Base-by-base conservation (phyloP, 1,139 yeast genomes). In the Candida sp. region DNA sequence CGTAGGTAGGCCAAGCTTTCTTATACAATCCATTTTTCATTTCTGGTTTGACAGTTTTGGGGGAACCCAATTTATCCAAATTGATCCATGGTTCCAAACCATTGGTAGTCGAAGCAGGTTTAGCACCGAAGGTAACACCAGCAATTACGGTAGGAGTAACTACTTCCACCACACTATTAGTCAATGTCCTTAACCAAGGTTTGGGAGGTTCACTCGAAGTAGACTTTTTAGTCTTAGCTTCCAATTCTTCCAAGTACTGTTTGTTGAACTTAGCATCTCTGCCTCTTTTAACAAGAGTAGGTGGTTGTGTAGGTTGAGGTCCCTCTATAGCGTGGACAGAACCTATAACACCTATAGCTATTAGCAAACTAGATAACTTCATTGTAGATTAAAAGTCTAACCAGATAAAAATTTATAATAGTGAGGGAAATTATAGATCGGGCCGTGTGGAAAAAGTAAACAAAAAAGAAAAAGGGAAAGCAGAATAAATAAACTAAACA, bases 31-130 rank as follows among this genome's bases (percentile, higher is more conserved):
- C 96, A 49, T 83, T 81, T 56, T 87, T 87, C 54, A 81, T 55
- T 52, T 86, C 75, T 1, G 97, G 97, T 39, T 65, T 71, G 42
- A 88, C 79, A 0, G 96, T 87, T 60, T 84, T 82, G 43, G 96
- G 95, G n/a, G 75, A 62, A 6, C 97, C 97, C 47, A 84, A 80
- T 49, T 84, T 82, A 45, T 88, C 76, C 55, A 89, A 70, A 2
- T 88, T 77, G 40, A 89, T 71, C 97, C 97, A 89, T n/a, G 86
- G 87, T 49, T 82, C 81, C 47, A 87, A 73, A 11, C 87, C 87
- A 49, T 84, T 70, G 21, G 87, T 79, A 7, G 84, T 79, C 3
- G 57, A 61, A 0, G 87, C 79, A 1, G 95, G 96, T 55, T 82
- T 79, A 9, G 84, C 88, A 45, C 82, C 77, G 58, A 89, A 84